Percentiles rank a stretch among this genome's conserved stretches.
Evolutionary conservation across 768 basidiomycete species (phyloP).

Genomic region (Thelephora aurantiotincta): DNA sequence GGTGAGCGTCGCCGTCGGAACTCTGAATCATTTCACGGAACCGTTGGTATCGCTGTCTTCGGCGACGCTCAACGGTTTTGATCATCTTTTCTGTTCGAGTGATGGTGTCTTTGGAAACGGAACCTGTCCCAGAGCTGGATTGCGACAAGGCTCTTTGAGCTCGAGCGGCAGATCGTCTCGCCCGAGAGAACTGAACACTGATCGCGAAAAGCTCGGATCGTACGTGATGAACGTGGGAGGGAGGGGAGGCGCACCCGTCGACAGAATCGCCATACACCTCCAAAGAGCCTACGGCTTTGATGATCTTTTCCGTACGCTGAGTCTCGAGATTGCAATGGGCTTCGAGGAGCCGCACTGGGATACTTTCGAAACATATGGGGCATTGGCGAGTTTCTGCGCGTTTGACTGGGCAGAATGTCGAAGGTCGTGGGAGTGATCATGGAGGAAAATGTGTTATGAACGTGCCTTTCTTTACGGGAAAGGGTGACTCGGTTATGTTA

Average conservation of each 20-base stretch:
- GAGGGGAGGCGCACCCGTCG: conserved; percentile 31
- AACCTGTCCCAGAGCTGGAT: background rate
- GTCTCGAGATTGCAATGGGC: conserved; percentile 52
- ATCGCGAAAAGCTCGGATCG: conserved; percentile 16
- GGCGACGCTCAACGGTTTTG: conserved; percentile 47
- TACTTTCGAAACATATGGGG: conserved; percentile 58
- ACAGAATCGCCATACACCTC: conserved; percentile 39
- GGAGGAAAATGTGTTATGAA: no score
- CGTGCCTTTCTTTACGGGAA: no score
- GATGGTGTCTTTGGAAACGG: conserved; percentile 13
- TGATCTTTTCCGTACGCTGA: conserved; percentile 55
- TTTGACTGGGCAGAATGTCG: conserved; percentile 27
- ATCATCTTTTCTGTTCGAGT: conserved; percentile 35
- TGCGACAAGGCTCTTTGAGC: conserved; percentile 18
- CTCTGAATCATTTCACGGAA: conserved; percentile 56
- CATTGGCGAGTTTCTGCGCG: conserved; percentile 65
- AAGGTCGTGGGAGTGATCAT: no score
- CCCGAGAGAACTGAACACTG: conserved; percentile 18
- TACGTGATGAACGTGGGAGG: background rate
- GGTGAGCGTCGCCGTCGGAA: conserved; percentile 29
- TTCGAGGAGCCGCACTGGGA: conserved; percentile 59
- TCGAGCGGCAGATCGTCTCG: conserved; percentile 31
- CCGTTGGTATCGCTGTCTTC: conserved; percentile 53
- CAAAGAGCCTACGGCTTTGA: conserved; percentile 44
- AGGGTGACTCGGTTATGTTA: no score